These are phyloP conservation scores for Sapria himalayana DNA, from an alignment of 345 rosid genomes.

Conservation along the genomic window DNA sequence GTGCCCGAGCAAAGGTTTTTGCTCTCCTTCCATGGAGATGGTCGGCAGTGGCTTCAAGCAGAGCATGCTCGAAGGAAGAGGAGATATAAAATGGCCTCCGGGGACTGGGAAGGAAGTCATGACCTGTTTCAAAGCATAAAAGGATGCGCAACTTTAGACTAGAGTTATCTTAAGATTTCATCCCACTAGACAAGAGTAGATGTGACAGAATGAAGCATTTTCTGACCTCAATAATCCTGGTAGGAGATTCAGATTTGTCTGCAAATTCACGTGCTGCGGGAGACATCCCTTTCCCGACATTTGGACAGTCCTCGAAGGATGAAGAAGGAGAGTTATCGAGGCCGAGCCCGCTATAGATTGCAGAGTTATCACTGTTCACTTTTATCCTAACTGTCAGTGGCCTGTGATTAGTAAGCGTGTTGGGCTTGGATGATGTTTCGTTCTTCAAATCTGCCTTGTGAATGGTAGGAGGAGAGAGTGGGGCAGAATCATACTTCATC, in stretches of 20 bases:
- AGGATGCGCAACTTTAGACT: too few species aligned
- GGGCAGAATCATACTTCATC: conserved; percentile 11
- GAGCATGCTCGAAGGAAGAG: conserved; percentile 40
- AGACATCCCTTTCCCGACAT: conserved; percentile 19
- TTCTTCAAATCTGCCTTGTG: conserved; percentile 12
- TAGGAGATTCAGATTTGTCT: conserved; percentile 35
- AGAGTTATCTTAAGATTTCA: too few species aligned
- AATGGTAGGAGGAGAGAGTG: conserved; percentile 14
- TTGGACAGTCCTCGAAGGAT: conserved; percentile 22
- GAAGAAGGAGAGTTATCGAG: conserved; percentile 37
- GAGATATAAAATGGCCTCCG: conserved; percentile 31
- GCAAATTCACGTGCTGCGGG: conserved; percentile 9
- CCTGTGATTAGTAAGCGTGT: conserved; percentile 18
- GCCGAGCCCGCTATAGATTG: conserved; percentile 35
- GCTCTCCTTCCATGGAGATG: conserved; percentile 14
- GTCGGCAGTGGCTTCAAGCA: too few species aligned
- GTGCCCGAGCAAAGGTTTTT: conserved; percentile 8
- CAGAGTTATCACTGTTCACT: conserved; percentile 29
- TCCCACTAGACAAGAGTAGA: too few species aligned
- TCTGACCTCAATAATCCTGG: conserved; percentile 51
- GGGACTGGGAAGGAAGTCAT: conserved; percentile 41
- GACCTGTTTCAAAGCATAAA: conserved; percentile 25
- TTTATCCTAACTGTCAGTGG: conserved; percentile 34
- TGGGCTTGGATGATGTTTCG: conserved; percentile 15
- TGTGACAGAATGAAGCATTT: too few species aligned